phyloP scores from a whole-genome alignment of 176 grass and related monocot species.

The Carex pumila region DNA sequence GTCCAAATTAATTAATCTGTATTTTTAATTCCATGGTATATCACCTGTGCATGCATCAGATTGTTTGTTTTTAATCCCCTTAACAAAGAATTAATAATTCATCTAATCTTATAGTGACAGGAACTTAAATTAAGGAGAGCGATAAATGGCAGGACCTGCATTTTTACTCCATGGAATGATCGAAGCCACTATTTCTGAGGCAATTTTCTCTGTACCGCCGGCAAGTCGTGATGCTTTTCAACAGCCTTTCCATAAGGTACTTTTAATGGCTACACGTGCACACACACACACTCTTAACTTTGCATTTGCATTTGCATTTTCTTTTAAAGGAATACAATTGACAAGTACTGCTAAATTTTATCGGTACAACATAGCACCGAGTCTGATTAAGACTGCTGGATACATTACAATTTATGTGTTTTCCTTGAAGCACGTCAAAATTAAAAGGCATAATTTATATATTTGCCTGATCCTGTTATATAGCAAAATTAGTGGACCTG shows the following conservation, averaged over 20 bases:
- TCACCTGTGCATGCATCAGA: not conserved
- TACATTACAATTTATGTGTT: not conserved
- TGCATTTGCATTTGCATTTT: not conserved
- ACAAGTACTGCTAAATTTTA: not conserved
- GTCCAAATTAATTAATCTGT: not conserved
- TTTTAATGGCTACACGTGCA: too few relatives aligned
- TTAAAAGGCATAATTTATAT: not conserved
- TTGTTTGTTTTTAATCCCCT: not conserved
- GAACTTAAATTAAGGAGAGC: not conserved
- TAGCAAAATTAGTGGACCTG: not conserved
- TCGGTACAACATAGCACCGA: not conserved
- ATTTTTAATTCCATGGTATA: not conserved
- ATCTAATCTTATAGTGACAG: not conserved
- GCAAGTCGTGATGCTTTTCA: not conserved
- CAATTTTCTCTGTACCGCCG: constrained; percentile 8
- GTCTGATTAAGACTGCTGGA: not conserved
- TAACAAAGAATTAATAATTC: not conserved
- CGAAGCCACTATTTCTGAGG: constrained; percentile 19
- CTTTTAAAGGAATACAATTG: not conserved
- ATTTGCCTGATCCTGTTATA: not conserved
- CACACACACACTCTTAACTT: not conserved
- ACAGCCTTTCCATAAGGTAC: constrained; percentile 15
- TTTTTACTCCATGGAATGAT: constrained; percentile 22
- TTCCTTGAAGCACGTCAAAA: not conserved
- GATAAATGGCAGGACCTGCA: constrained; percentile 8